These are phyloP conservation scores for Fusarium sp. DNA, from an alignment of 2,329 filamentous ascomycete genomes.

Conservation along the genomic window DNA sequence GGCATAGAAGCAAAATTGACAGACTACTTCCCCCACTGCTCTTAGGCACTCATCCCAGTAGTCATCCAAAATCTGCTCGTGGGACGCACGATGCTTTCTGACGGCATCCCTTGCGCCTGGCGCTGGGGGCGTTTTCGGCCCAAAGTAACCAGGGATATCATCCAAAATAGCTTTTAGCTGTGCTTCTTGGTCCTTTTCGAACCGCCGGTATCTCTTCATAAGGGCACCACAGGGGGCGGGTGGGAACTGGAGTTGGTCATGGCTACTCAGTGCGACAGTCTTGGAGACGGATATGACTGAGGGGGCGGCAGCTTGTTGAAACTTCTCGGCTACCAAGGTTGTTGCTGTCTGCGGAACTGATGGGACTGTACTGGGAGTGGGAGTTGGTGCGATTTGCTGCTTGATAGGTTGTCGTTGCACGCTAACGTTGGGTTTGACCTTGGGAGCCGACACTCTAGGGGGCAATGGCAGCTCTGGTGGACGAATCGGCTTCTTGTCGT, in stretches of 20 bases:
- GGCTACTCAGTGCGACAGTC: neutral
- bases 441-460: neutral
- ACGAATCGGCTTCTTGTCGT: conserved; percentile 3
- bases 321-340: neutral
- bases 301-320: neutral
- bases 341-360: conserved; percentile 4
- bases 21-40: conserved; percentile 13
- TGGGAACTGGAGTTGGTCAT: conserved; percentile 8
- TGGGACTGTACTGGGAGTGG: neutral
- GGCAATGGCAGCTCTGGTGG: neutral
- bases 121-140: neutral
- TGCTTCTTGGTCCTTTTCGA: neutral
- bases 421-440: neutral
- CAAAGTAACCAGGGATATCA: neutral
- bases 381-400: too few species aligned
- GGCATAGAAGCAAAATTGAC: conserved; percentile 23
- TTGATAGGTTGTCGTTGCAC: neutral
- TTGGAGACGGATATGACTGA: conserved; percentile 12
- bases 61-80: conserved; percentile 11
- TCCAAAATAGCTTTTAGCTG: neutral
- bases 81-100: neutral
- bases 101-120: neutral
- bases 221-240: neutral
- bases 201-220: neutral
- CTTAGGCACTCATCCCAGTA: conserved; percentile 1